Evolutionary conservation across 495 filamentous ascomycete species (phyloP).

Genomic region (Annulohypoxylon moriforme): DNA sequence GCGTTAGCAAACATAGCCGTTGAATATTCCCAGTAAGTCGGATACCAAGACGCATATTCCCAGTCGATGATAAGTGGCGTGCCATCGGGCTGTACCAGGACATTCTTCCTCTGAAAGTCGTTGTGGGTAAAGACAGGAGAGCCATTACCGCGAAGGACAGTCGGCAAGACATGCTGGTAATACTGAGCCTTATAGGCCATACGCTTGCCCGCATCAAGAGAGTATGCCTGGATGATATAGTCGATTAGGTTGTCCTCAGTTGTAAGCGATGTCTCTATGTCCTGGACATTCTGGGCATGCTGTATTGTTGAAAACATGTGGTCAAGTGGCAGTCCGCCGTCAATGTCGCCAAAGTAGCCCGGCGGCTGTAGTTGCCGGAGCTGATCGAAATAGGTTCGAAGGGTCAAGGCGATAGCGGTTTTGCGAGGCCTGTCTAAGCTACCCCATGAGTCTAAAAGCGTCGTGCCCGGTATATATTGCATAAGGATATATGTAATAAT

Average conservation of each 20-base stretch:
- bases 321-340: conserved; percentile 47
- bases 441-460: conserved; percentile 38
- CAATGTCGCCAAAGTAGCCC: conserved; percentile 51
- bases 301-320: conserved; percentile 2
- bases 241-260: no score
- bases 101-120: conserved; percentile 52
- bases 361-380: conserved; percentile 50
- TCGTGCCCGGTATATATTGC: no score
- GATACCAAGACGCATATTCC: conserved; percentile 54
- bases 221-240: conserved; percentile 41
- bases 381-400: conserved; percentile 49
- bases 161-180: conserved; percentile 50
- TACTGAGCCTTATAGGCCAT: conserved; percentile 46
- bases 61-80: conserved; percentile 50
- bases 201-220: conserved; percentile 27
- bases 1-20: no score
- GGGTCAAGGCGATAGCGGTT: conserved; percentile 43
- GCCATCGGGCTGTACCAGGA: conserved; percentile 45
- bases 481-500: no score
- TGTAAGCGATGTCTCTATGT: no score
- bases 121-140: conserved; percentile 41
- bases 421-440: conserved; percentile 47
- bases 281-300: no score
- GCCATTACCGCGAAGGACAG: conserved; percentile 35
- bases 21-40: conserved; percentile 3